These are phyloP conservation scores for Apiospora hydei DNA, from an alignment of 2,329 filamentous ascomycete species.

Conservation along the genomic window DNA sequence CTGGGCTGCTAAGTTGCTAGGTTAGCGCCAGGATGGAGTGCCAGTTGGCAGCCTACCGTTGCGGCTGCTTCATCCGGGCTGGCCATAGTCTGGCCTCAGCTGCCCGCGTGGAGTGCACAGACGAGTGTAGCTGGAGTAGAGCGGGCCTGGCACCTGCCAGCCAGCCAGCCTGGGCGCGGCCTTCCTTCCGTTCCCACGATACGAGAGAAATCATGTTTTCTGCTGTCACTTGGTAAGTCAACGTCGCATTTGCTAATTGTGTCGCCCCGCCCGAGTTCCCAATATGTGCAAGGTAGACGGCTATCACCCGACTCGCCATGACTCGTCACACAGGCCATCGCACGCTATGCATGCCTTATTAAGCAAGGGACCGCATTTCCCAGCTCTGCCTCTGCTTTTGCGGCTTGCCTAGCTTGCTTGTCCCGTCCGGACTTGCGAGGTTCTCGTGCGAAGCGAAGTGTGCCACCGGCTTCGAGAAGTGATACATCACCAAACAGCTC, in stretches of 20 bases:
- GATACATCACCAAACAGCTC: neutral
- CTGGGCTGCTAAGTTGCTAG: no score
- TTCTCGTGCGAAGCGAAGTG: conserved; percentile 10
- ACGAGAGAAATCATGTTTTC: conserved; percentile 1
- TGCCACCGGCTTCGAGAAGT: neutral
- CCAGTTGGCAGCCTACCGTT: neutral
- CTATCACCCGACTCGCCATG: neutral
- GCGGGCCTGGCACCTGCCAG: neutral
- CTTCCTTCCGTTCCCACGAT: neutral
- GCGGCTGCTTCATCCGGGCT: neutral
- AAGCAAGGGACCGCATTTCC: neutral
- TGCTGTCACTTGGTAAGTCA: neutral
- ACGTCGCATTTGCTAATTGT: neutral
- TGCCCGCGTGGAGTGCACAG: neutral
- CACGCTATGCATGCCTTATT: conserved; percentile 14
- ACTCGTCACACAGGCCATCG: neutral
- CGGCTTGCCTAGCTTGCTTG: neutral
- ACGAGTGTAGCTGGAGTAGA: neutral
- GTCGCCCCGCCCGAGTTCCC: neutral
- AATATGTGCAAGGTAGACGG: neutral
- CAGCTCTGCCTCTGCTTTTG: neutral
- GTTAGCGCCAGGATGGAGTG: neutral
- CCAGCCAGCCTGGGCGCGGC: neutral
- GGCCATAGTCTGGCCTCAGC: neutral
- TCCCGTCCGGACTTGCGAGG: neutral